Conservation (phyloP, 768 basidiomycete species). For the Lactarius tabidus region DNA sequence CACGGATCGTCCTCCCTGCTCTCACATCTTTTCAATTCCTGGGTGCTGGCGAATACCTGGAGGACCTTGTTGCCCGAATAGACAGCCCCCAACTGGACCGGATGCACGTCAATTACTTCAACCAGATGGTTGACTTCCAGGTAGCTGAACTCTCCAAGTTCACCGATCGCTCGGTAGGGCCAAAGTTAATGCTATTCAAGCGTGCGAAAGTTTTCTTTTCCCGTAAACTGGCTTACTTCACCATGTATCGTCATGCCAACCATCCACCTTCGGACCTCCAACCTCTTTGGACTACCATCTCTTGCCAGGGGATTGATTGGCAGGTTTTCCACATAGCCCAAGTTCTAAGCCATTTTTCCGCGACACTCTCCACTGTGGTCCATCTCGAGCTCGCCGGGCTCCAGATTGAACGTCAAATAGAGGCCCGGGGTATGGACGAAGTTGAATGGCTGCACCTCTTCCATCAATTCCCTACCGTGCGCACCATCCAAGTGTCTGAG, state of each 20-base stretch:
- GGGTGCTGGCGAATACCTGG: neutral
- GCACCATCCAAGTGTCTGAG: no score
- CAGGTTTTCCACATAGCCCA: neutral
- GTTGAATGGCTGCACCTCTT: no score
- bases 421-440: no score
- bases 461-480: no score
- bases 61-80: neutral
- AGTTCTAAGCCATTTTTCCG: neutral
- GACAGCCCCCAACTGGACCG: neutral
- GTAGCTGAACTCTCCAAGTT: neutral
- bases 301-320: neutral
- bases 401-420: no score
- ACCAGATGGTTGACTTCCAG: neutral
- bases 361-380: neutral
- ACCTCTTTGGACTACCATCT: neutral
- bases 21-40: neutral
- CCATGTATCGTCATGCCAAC: neutral
- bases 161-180: neutral
- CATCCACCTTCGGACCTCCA: no score
- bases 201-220: neutral
- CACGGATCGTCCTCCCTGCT: neutral
- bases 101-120: neutral
- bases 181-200: neutral
- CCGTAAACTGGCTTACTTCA: neutral
- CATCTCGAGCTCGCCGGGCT: neutral